A percentile compares a stretch with the other conserved stretches of the same genome.
Conservation (phyloP, 208 protist species). For the Trypanosoma caninum region DNA sequence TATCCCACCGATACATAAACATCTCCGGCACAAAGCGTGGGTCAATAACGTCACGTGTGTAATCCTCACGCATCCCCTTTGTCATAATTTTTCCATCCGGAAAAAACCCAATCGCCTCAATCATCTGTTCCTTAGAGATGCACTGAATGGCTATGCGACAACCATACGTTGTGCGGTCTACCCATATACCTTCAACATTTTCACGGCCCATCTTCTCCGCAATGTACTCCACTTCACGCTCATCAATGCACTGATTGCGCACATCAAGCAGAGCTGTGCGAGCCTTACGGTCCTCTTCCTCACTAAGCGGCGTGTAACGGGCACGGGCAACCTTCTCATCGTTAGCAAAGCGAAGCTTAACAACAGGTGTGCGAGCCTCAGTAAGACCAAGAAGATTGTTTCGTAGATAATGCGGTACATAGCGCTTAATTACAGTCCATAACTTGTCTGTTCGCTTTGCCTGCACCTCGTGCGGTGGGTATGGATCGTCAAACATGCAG, state of each 20-base stretch:
- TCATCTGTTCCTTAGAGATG: constrained; percentile 64
- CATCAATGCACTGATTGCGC: constrained; percentile 59
- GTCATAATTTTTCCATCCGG: constrained; percentile 88
- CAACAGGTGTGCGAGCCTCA: constrained; percentile 82
- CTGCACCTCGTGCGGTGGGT: constrained; percentile 73
- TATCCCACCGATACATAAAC: constrained; percentile 90
- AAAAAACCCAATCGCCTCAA: constrained; percentile 87
- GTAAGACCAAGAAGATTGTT: constrained; percentile 66
- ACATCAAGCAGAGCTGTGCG: constrained; percentile 84
- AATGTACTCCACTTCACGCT: constrained; percentile 81
- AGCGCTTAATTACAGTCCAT: constrained; percentile 85
- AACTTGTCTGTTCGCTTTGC: constrained; percentile 84
- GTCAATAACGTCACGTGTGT: constrained; percentile 85
- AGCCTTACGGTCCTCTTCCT: constrained; percentile 81
- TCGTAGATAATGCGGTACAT: constrained; percentile 82
- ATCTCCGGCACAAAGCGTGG: constrained; percentile 81
- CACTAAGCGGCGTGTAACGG: constrained; percentile 73
- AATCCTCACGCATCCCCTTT: constrained; percentile 80
- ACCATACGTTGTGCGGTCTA: constrained; percentile 83
- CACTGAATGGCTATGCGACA: constrained; percentile 83
- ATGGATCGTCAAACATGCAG: constrained; percentile 88
- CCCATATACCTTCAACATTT: constrained; percentile 82
- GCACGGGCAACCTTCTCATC: constrained; percentile 76
- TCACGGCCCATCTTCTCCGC: constrained; percentile 73
- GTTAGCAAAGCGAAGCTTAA: constrained; percentile 78